Percentiles rank a stretch among this genome's conserved stretches.
Evolutionary conservation across 2,329 filamentous ascomycete genomes (phyloP).

Genomic region (Cercospora berteroae): DNA sequence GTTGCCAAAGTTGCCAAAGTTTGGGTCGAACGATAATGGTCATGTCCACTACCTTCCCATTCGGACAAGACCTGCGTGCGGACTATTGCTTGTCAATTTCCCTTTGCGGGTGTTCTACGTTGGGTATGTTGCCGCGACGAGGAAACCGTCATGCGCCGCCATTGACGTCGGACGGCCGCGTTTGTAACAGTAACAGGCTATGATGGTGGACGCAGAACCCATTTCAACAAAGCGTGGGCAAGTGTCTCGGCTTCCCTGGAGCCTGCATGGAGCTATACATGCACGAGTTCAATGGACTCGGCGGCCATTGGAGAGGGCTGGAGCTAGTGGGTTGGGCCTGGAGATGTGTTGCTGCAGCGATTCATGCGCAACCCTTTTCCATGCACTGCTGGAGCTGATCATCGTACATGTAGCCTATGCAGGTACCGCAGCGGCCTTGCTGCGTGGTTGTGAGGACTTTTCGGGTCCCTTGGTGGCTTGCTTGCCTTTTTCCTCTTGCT

Average conservation of each 20-base stretch:
- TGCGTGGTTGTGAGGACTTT: not conserved
- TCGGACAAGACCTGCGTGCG: not conserved
- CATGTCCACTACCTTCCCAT: not conserved
- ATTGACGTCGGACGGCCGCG: not conserved
- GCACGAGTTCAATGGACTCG: not conserved
- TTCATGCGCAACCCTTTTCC: not conserved
- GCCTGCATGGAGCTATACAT: not conserved
- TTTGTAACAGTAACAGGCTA: not conserved
- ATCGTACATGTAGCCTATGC: constrained; percentile 16
- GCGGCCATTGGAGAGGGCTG: not conserved
- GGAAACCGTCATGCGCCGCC: not conserved
- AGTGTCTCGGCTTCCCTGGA: not conserved
- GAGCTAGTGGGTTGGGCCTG: not conserved
- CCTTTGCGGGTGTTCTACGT: not conserved
- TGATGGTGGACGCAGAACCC: not conserved
- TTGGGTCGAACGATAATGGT: not conserved
- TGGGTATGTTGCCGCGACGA: not conserved
- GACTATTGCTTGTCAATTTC: not conserved
- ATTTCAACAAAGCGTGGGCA: not conserved
- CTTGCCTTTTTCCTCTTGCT: not conserved
- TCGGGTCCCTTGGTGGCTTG: not conserved
- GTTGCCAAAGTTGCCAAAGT: not conserved
- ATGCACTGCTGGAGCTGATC: constrained; percentile 12
- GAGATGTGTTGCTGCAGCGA: not conserved
- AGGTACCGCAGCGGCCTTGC: not conserved